Evolutionary conservation across 495 filamentous ascomycete genomes (phyloP), one percentile per base, ranked within the genome.

Genomic region (Tuber umbilicatum): DNA sequence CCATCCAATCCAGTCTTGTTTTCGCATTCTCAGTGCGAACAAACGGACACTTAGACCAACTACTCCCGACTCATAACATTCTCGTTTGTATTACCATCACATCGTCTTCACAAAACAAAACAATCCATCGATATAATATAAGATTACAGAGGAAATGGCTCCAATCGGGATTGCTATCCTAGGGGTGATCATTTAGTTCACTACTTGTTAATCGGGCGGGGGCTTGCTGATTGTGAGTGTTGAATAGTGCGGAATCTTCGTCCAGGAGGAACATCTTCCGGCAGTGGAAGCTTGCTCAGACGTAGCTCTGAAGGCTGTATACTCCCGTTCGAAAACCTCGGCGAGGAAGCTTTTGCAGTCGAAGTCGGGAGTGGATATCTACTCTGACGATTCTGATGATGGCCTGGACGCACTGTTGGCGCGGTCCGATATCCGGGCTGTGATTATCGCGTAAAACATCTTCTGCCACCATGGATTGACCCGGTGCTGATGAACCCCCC

Each of bases 161-260:
- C 81, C 83, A 79, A 85, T 89, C 72, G 89, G 89, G 41, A 84
- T 92, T 37, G 90, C 90, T 21, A 87, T 92, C n/a, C 86, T 92
- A 60, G 90, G 90, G 40, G 45, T 50, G 45, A 50, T 21, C 6
- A 23, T 50, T 50, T 50, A n/a, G 45, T 50, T 50, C 45, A 50
- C 45, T 50, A 50, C 43, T 6, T 47, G 45, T n/a, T 21, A n/a
- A 50, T 50, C 5, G 45, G 45, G 45, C n/a, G 23, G 45, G 45
- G 7, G 5, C 23, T 50, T 50, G 45, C 45, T 50, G 7, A 50
- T 50, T 50, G 21, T 50, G 21, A 5, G 5, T n/a, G 21, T 50
- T 50, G 45, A n/a, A 21, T 50, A 50, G 45, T 88, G 88, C 76
- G 91, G 90, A 82, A 86, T 85, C 80, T 85, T 85, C 69, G 85